Conservation (phyloP, 176 grass and related monocot genomes). For the Canna indica region DNA sequence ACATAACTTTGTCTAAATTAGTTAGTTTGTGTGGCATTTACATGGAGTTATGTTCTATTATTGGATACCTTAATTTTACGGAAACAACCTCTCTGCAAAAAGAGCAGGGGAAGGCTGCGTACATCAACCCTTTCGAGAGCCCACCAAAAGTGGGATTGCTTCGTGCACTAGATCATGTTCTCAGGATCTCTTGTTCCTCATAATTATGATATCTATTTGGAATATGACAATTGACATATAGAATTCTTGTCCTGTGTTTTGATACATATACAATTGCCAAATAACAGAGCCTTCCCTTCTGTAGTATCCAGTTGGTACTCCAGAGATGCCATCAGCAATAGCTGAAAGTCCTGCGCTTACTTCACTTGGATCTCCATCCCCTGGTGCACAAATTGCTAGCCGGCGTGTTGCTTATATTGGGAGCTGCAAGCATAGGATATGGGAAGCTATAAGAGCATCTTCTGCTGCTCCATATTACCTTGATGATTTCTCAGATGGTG, state of each 20-base stretch:
- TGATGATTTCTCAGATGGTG: slow-evolving; percentile 97
- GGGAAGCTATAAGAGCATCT: slow-evolving; percentile 96
- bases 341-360: slow-evolving; percentile 42
- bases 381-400: slow-evolving; percentile 54
- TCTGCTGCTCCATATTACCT: slow-evolving; percentile 99
- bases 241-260: slow-evolving; percentile 1
- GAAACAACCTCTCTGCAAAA: too few species aligned
- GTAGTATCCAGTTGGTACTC: slow-evolving; percentile 86
- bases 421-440: slow-evolving; percentile 87
- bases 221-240: neutral
- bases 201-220: neutral
- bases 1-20: neutral
- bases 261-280: slow-evolving; percentile 8
- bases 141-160: too few species aligned
- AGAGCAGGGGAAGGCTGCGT: too few species aligned
- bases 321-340: slow-evolving; percentile 60
- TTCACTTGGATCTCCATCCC: slow-evolving; percentile 37
- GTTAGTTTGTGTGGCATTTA: neutral
- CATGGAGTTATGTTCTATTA: neutral
- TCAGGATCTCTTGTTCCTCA: neutral
- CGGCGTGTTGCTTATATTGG: slow-evolving; percentile 89
- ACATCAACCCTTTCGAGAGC: too few species aligned
- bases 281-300: slow-evolving; percentile 16
- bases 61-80: neutral
- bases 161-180: neutral